A percentile compares a stretch with the other conserved stretches of the same genome.
Evolutionary conservation across 352 stramenopile species (phyloP).

Genomic region (Phytophthora cryptogea): DNA sequence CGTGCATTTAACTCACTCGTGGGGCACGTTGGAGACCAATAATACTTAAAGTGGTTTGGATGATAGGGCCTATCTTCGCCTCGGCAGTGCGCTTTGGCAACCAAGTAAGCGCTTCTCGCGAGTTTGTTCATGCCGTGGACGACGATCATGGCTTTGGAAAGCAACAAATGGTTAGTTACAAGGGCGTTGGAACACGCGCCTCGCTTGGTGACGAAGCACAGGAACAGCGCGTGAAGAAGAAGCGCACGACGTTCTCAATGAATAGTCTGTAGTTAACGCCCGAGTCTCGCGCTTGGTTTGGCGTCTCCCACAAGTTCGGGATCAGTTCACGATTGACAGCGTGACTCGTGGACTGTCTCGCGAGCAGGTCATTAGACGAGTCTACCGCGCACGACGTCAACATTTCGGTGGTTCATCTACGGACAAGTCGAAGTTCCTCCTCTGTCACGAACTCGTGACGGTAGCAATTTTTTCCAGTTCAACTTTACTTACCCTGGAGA

Average conservation of each 20-base stretch:
- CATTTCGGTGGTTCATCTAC: constrained; percentile 15
- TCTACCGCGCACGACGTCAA: not conserved
- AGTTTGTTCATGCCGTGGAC: constrained; percentile 58
- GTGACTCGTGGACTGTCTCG: constrained; percentile 27
- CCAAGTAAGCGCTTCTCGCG: constrained; percentile 42
- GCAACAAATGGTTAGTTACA: constrained; percentile 33
- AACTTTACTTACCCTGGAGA: constrained; percentile 19
- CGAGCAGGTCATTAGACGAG: constrained; percentile 87
- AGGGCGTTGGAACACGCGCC: constrained; percentile 21
- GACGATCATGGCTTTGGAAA: constrained; percentile 49
- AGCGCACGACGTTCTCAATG: no score
- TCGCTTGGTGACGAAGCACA: constrained; percentile 69
- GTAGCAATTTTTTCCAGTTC: constrained; percentile 28
- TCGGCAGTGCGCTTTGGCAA: no score
- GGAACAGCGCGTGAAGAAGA: constrained; percentile 63
- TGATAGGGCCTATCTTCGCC: no score
- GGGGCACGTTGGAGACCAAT: no score
- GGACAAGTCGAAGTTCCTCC: constrained; percentile 22
- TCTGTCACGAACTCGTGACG: constrained; percentile 7
- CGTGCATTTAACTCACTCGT: no score
- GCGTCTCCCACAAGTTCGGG: constrained; percentile 47
- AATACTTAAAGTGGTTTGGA: not conserved
- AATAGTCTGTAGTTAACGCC: no score
- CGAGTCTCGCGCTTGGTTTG: constrained; percentile 40
- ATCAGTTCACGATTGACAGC: not conserved